Evolutionary conservation across 2,329 filamentous ascomycete species (phyloP), one percentile per base, ranked within the genome.

Genomic region (Basipetospora chlamydospora): DNA sequence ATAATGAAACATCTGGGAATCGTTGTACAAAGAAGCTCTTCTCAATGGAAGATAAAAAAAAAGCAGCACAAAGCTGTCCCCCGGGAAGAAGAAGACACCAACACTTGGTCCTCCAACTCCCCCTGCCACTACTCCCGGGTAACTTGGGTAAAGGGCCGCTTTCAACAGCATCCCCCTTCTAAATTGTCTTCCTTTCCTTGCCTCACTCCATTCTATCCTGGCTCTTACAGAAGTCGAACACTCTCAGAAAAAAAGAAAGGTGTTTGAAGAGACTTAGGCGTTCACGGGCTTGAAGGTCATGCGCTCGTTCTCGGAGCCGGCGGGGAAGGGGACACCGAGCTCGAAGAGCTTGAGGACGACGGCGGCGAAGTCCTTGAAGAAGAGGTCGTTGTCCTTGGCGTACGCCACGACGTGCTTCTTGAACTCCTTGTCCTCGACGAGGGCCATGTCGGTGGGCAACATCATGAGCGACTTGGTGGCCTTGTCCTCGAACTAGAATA

Each of bases 401-500:
- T 95, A 96, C 57, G 78, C 75, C 59, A 93, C 77, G 21, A 88
- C 83, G 51, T 73, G 77, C 52, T 73, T 65, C 61, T 72, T 76
- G 70, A 96, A 92, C 46, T 67, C 67, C 72, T 88, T 88, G 64
- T 96, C 88, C 64, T 87, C 73, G 52, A 93, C 63, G 39, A 96
- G 67, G 39, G 80, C 80, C 62, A 92, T 77, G 54, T 98, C 88
- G 45, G 85, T 81, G 37, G 90, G 90, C 58, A 98, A 67, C 88
- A 98, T 96, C 90, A 98, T 96, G 49, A 96, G 65, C 28, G 70
- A 70, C 73, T 93, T 87, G 51, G 79, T 84, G 53, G 67, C 73
- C 64, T 82, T 81, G 63, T 96, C 87, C 63, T 93, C 78, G 56
- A 80, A 88, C 71, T 92, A 40, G 43, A 48, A n/a, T n/a, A n/a